Percentiles rank a stretch among this genome's conserved stretches.
Evolutionary conservation across 1,284 basidiomycete species (phyloP).

Genomic region (Bjerkandera adusta): DNA sequence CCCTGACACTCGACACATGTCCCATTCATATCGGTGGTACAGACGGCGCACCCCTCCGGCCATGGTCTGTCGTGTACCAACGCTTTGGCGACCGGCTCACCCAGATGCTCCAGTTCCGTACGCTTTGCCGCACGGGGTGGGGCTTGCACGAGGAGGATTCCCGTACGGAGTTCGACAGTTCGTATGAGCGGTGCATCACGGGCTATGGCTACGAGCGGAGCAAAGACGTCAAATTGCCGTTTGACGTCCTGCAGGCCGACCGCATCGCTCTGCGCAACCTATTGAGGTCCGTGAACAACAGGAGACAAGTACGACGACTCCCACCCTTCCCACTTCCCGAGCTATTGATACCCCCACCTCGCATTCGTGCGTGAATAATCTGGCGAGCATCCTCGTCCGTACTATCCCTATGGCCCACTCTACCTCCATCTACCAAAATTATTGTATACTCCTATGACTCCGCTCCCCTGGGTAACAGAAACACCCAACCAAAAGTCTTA

Average conservation of each 20-base stretch:
- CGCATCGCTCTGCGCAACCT: constrained; percentile 15
- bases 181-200: constrained; percentile 17
- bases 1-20: constrained; percentile 22
- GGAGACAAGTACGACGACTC: constrained; percentile 1
- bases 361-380: not conserved
- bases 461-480: constrained; percentile 32
- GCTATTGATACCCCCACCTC: not conserved
- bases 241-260: constrained; percentile 13
- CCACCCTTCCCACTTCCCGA: constrained; percentile 2
- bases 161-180: constrained; percentile 8
- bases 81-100: constrained; percentile 18
- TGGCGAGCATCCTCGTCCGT: not conserved
- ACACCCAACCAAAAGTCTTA: constrained; percentile 62
- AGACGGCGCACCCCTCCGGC: constrained; percentile 10
- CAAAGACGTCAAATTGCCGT: not conserved
- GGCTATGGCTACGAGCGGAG: constrained; percentile 18
- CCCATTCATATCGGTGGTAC: constrained; percentile 15
- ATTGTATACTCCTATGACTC: not conserved
- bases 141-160: constrained; percentile 15
- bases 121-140: constrained; percentile 15
- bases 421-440: not conserved
- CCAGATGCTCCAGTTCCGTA: constrained; percentile 15
- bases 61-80: constrained; percentile 17
- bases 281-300: constrained; percentile 4
- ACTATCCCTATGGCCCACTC: not conserved